A percentile compares a stretch with the other conserved stretches of the same genome.
Evolutionary conservation across 2,329 filamentous ascomycete genomes (phyloP).

Genomic region (Xylariaceae sp.): DNA sequence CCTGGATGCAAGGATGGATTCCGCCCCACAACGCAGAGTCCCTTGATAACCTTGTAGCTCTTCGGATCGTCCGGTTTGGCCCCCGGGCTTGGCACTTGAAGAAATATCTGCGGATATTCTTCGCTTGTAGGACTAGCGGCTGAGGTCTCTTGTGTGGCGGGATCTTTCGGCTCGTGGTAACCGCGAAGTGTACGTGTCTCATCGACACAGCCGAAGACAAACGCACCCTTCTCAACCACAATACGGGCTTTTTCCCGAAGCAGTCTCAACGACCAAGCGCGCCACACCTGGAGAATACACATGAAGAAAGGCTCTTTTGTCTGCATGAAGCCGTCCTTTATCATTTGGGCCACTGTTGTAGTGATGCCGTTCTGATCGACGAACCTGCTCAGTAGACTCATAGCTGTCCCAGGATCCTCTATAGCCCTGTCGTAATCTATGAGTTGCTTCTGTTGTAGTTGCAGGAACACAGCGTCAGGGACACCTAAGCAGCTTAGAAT

Average conservation of each 20-base stretch:
- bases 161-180: slow-evolving; percentile 57
- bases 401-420: slow-evolving; percentile 66
- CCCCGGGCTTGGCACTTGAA: slow-evolving; percentile 73
- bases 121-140: slow-evolving; percentile 51
- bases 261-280: slow-evolving; percentile 85
- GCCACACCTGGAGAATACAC: slow-evolving; percentile 83
- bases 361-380: slow-evolving; percentile 88
- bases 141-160: slow-evolving; percentile 41
- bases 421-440: slow-evolving; percentile 73
- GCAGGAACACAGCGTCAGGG: slow-evolving; percentile 67
- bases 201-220: slow-evolving; percentile 87
- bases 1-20: slow-evolving; percentile 95
- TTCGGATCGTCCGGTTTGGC: slow-evolving; percentile 59
- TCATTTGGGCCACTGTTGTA: slow-evolving; percentile 74
- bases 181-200: slow-evolving; percentile 80
- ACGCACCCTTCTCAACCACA: slow-evolving; percentile 80
- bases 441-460: slow-evolving; percentile 73
- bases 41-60: slow-evolving; percentile 71
- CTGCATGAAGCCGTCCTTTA: slow-evolving; percentile 80
- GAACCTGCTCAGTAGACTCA: slow-evolving; percentile 72
- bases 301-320: slow-evolving; percentile 79
- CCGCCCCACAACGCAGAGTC: slow-evolving; percentile 82
- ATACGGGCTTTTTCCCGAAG: slow-evolving; percentile 94
- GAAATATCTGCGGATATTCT: slow-evolving; percentile 82
- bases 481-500: slow-evolving; percentile 84